Evolutionary conservation across 129 eudicot species (phyloP).

Genomic region (Artemisia tridentata): DNA sequence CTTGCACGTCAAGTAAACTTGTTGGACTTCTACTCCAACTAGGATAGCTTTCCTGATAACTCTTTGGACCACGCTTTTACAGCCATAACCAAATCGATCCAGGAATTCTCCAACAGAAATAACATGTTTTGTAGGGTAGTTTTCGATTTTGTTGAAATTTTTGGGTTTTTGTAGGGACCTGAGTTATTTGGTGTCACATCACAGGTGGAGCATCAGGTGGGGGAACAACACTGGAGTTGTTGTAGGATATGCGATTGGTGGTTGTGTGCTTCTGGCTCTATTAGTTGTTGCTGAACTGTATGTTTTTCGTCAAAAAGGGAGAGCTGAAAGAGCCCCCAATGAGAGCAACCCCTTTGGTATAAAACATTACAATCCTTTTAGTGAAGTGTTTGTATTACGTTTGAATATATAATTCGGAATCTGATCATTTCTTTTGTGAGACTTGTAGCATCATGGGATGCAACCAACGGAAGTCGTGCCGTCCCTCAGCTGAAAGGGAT

Average conservation of each 20-base stretch:
- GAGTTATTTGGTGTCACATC: conserved; percentile 2
- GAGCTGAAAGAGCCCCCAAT: conserved; percentile 40
- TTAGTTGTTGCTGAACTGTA: conserved; percentile 44
- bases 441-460: conserved; percentile 64
- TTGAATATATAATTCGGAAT: background rate
- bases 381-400: background rate
- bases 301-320: conserved; percentile 44
- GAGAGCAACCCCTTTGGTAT: conserved; percentile 59
- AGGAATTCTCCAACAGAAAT: no score
- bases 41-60: no score
- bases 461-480: conserved; percentile 44
- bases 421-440: background rate
- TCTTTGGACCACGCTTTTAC: no score
- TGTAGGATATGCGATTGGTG: conserved; percentile 45
- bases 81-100: no score
- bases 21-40: no score
- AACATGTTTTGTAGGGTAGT: no score
- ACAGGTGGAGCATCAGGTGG: conserved; percentile 23
- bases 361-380: background rate
- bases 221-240: conserved; percentile 35
- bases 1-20: no score
- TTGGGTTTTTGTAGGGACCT: no score
- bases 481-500: conserved; percentile 74
- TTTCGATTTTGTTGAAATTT: no score
- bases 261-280: conserved; percentile 41